Evolutionary conservation across 2,329 filamentous ascomycete genomes (phyloP).

Genomic region (Phaeosphaeriaceae sp.): DNA sequence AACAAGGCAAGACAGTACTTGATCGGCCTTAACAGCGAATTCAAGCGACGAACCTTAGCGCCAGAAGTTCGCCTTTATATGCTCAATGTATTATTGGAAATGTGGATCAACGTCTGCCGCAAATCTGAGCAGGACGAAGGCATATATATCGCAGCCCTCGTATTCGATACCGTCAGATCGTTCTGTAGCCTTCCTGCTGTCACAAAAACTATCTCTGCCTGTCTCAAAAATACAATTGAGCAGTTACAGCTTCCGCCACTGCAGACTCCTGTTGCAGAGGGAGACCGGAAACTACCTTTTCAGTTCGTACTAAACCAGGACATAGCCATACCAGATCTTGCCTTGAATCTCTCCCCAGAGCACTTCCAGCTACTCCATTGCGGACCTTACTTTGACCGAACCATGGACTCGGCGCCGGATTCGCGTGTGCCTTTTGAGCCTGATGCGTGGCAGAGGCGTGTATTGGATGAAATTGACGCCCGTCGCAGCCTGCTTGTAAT

Average conservation of each 20-base stretch:
- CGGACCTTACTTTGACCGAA: conserved; percentile 77
- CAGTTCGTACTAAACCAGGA: conserved; percentile 37
- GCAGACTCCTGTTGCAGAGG: conserved; percentile 32
- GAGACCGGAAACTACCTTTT: conserved; percentile 55
- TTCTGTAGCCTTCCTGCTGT: conserved; percentile 36
- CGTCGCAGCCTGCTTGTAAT: conserved; percentile 75
- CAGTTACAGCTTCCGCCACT: conserved; percentile 49
- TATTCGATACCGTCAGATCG: conserved; percentile 38
- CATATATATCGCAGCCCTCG: conserved; percentile 40
- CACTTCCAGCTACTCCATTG: conserved; percentile 73
- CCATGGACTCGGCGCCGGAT: conserved; percentile 72
- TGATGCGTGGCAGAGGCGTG: conserved; percentile 76
- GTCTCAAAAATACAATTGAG: conserved; percentile 47
- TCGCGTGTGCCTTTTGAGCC: conserved; percentile 74
- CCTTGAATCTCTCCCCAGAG: conserved; percentile 50
- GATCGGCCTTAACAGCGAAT: conserved; percentile 46
- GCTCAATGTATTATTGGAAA: conserved; percentile 55
- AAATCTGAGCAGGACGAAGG: conserved; percentile 36
- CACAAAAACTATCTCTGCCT: conserved; percentile 37
- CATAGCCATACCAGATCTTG: conserved; percentile 32
- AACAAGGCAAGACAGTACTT: conserved; percentile 59
- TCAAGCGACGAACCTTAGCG: conserved; percentile 50
- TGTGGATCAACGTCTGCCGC: conserved; percentile 53
- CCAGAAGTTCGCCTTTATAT: conserved; percentile 58
- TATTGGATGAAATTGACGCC: conserved; percentile 74